phyloP scores from a whole-genome alignment of 305 asterid species.

The Lippia alba region DNA sequence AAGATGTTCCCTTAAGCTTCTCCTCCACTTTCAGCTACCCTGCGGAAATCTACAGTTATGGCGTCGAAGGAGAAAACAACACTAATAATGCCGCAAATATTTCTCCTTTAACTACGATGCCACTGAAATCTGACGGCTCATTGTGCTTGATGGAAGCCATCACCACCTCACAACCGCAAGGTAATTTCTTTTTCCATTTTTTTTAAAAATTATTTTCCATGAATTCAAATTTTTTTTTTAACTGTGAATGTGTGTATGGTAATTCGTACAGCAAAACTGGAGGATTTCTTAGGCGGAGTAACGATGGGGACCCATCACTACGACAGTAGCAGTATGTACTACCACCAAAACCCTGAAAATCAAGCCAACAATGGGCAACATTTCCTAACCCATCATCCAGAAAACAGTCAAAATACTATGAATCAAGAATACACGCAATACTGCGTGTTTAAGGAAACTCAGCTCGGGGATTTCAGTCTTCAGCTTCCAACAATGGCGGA shows the following conservation, averaged over 20 bases:
- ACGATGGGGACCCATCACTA: slow-evolving; percentile 65
- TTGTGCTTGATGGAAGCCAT: slow-evolving; percentile 48
- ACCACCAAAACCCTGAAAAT: slow-evolving; percentile 46
- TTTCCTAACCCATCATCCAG: slow-evolving; percentile 45
- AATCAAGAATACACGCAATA: slow-evolving; percentile 38
- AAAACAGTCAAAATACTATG: slow-evolving; percentile 40
- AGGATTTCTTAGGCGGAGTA: slow-evolving; percentile 64
- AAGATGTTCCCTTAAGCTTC: slow-evolving; percentile 41
- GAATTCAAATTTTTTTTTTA: background rate
- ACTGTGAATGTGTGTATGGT: slow-evolving; percentile 45
- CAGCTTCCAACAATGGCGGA: slow-evolving; percentile 10
- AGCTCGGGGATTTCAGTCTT: slow-evolving; percentile 32
- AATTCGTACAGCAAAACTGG: slow-evolving; percentile 29
- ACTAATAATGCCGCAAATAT: background rate
- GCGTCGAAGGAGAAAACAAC: slow-evolving; percentile 37
- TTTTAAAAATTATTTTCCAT: background rate
- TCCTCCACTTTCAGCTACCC: slow-evolving; percentile 40
- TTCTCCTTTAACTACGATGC: slow-evolving; percentile 46
- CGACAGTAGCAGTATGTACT: slow-evolving; percentile 61
- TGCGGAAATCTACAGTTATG: slow-evolving; percentile 36
- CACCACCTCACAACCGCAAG: slow-evolving; percentile 44
- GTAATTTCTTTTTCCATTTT: slow-evolving; percentile 4
- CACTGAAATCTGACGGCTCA: slow-evolving; percentile 54
- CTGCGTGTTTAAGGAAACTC: background rate
- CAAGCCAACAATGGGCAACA: slow-evolving; percentile 50